Base-by-base conservation (phyloP, 2,329 filamentous ascomycete genomes). In the Colletotrichum lini region DNA sequence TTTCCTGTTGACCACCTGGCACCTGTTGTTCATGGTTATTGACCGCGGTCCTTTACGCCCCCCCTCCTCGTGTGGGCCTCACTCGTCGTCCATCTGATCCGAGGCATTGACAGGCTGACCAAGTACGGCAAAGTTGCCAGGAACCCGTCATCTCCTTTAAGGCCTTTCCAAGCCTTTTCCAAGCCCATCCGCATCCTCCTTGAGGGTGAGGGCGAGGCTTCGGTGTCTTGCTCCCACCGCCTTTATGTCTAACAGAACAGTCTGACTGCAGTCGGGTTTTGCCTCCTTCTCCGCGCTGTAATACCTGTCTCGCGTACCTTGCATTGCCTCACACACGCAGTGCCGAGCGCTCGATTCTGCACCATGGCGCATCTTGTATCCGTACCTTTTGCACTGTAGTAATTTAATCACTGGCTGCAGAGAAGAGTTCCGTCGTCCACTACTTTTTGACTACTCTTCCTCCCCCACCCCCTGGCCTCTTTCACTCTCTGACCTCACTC, bases 131-230 rank as follows among this genome's bases (percentile, higher is more conserved):
- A 62, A 54, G 65, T 60, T 38, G 66, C 60, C 60, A 69, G 66
- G 50, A 69, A 58, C 66, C 57, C 26, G 56, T 70, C 26, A 67
- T 70, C 64, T 67, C 67, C 65, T 59, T 38, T 18, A 38, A 54
- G 18, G 18, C 23, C 52, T 38, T 54, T 38, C 53, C 45, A 52
- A 16, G 21, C 21, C 50, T 15, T 21, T 56, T 42, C 52, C 40
- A 49, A 47, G 61, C 65, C 50, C 49, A 56, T 53, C 44, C 47
- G 45, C n/a, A n/a, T n/a, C 21, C 47, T 47, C 40, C 49, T 67
- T 23, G 23, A 23, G 23, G 23, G 23, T 23, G 23, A 23, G 23
- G 23, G 23, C 3, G 23, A 23, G 23, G 23, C 23, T 23, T 23
- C 58, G 53, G 60, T 49, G 52, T 58, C 44, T 57, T 45, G 45